Evolutionary conservation across 2,329 filamentous ascomycete genomes (phyloP).

Genomic region (Fusarium sp.): DNA sequence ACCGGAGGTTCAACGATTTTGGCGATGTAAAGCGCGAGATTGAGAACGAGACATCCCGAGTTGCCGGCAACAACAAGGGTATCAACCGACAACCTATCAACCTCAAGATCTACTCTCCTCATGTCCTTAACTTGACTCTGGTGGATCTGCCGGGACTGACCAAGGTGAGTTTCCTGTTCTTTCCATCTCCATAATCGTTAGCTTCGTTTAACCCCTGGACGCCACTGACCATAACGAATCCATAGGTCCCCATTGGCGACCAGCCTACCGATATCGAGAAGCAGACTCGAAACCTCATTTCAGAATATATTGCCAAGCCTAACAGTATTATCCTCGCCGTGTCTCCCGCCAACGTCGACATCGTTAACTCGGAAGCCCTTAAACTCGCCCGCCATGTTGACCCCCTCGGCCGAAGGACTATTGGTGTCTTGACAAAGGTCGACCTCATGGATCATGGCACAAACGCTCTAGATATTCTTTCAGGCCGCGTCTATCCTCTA

Average conservation of each 20-base stretch:
- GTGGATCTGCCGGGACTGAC: conserved; percentile 96
- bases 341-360: conserved; percentile 95
- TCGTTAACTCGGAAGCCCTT: conserved; percentile 96
- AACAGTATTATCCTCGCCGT: conserved; percentile 98
- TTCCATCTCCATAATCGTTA: conserved; percentile 14
- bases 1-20: conserved; percentile 90
- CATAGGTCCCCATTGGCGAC: conserved; percentile 91
- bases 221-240: conserved; percentile 26
- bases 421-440: conserved; percentile 95
- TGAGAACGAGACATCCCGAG: conserved; percentile 93
- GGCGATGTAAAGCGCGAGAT: conserved; percentile 94
- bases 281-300: conserved; percentile 94
- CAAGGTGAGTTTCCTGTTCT: conserved; percentile 66
- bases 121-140: conserved; percentile 94
- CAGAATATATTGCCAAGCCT: conserved; percentile 98
- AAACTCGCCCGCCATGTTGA: conserved; percentile 98
- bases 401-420: conserved; percentile 90
- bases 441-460: conserved; percentile 99
- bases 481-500: conserved; percentile 92
- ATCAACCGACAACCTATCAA: conserved; percentile 98
- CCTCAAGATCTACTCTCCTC: conserved; percentile 96
- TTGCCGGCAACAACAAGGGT: conserved; percentile 93
- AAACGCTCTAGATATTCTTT: conserved; percentile 97
- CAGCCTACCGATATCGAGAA: conserved; percentile 98
- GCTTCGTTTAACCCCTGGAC: conserved; percentile 17